phyloP scores from a whole-genome alignment of 768 basidiomycete genomes.

The Suillus placidus region DNA sequence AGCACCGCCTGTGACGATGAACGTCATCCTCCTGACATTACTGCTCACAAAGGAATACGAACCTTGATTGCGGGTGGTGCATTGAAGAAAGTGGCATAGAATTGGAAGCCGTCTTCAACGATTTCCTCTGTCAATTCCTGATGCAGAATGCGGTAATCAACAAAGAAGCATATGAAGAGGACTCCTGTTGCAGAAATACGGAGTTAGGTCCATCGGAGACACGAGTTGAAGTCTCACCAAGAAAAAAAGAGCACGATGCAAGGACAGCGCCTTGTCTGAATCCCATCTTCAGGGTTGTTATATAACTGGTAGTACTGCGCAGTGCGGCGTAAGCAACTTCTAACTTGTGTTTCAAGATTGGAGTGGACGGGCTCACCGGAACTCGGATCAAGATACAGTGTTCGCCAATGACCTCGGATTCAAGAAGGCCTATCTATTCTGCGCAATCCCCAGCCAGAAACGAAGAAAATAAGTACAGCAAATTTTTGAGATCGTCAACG shows the following conservation, averaged over 20 bases:
- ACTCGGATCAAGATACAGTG: background rate
- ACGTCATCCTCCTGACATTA: background rate
- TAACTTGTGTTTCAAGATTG: background rate
- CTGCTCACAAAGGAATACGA: constrained; percentile 18
- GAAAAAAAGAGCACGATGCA: constrained; percentile 85
- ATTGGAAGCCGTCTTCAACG: constrained; percentile 78
- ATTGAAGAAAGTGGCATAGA: constrained; percentile 92
- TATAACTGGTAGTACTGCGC: background rate
- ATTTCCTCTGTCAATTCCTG: constrained; percentile 62
- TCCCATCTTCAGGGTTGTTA: constrained; percentile 55
- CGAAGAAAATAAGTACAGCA: background rate
- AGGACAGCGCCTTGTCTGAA: constrained; percentile 91
- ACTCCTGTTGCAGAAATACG: constrained; percentile 53
- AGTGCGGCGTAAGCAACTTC: background rate
- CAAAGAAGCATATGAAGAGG: constrained; percentile 80
- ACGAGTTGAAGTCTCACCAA: constrained; percentile 56
- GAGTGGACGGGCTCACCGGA: background rate
- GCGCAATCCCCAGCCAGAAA: background rate
- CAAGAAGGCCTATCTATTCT: background rate
- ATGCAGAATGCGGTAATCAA: constrained; percentile 88
- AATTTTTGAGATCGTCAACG: background rate
- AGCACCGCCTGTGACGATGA: constrained; percentile 65
- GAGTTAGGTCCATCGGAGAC: constrained; percentile 22
- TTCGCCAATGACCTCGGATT: background rate
- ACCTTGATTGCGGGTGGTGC: constrained; percentile 95